Percentiles rank a stretch among this genome's conserved stretches.
Conservation (phyloP, 2,329 filamentous ascomycete species). For the Peltaster fructicola region DNA sequence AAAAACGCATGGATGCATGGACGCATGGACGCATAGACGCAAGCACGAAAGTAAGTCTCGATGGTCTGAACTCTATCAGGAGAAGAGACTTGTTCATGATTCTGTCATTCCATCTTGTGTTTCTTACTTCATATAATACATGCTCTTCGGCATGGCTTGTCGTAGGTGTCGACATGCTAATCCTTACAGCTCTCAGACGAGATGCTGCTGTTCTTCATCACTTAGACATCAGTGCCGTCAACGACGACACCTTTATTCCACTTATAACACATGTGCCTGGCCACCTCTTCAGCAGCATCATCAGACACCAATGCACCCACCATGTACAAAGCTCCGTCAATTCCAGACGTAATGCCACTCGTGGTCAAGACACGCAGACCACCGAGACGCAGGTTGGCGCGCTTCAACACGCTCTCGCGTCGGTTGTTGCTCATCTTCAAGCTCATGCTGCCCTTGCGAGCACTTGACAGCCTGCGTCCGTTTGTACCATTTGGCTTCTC, state of each 20-base stretch:
- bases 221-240: slow-evolving; percentile 66
- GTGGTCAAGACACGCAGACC: slow-evolving; percentile 59
- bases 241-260: slow-evolving; percentile 78
- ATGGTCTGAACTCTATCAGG: too few relatives aligned
- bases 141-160: too few relatives aligned
- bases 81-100: too few relatives aligned
- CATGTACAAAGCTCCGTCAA: slow-evolving; percentile 73
- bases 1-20: too few relatives aligned
- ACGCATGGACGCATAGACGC: too few relatives aligned
- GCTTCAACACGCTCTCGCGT: slow-evolving; percentile 64
- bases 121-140: too few relatives aligned
- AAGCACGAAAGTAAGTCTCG: too few relatives aligned
- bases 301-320: slow-evolving; percentile 67
- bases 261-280: slow-evolving; percentile 58
- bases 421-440: slow-evolving; percentile 57
- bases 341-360: slow-evolving; percentile 60
- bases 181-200: too few relatives aligned
- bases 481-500: slow-evolving; percentile 13
- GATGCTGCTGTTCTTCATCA: too few relatives aligned
- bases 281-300: slow-evolving; percentile 58
- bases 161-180: too few relatives aligned
- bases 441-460: slow-evolving; percentile 66
- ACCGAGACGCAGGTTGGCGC: slow-evolving; percentile 55
- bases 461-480: slow-evolving; percentile 25
- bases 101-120: too few relatives aligned